Evolutionary conservation across 768 basidiomycete species (phyloP), one percentile per base, ranked within the genome.

Genomic region (Cystobasidium onofrii): DNA sequence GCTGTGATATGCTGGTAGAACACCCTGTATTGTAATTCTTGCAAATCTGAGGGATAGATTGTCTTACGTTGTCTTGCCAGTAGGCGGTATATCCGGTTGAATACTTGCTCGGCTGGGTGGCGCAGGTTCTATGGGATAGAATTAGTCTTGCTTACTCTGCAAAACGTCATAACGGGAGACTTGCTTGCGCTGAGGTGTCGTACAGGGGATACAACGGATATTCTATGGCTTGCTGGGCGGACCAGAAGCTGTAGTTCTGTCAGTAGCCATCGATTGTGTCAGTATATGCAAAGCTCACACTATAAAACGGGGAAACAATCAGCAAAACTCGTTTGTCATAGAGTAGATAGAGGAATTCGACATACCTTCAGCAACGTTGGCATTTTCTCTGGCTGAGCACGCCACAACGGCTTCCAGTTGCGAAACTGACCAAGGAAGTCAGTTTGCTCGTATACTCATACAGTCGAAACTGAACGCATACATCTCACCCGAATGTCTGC

Each of bases 31-130:
- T 71, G 69, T 34, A 71, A 15, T 18, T 71, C 55, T 43, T 36
- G 54, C 33, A 71, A 23, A 20, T 46, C 7, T n/a, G 33, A 23
- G 4, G 33, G 20, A 20, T 7, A 36, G 27, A 60, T 36, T 27
- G 29, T 17, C 52, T 55, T 39, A 7, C n/a, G 7, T n/a, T 23
- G 9, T 13, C 55, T 12, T n/a, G 69, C 33, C n/a, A 57, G 43
- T 33, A 75, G 54, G 55, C 43, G 20, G 60, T 46, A 72, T 25
- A 61, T 61, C 27, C 55, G 55, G 23, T 71, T 29, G 25, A 74
- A 65, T 18, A 57, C 69, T 18, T 39, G n/a, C 41, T 36, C 31
- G 20, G 55, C 69, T 10, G 18, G 18, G 2, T 9, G 2, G 27
- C 55, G 52, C 13, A 71, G 20, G 2, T 6, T n/a, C 69, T 71